Conservation (phyloP, 1,139 yeast species). For the Debaryomyces fabryi region DNA sequence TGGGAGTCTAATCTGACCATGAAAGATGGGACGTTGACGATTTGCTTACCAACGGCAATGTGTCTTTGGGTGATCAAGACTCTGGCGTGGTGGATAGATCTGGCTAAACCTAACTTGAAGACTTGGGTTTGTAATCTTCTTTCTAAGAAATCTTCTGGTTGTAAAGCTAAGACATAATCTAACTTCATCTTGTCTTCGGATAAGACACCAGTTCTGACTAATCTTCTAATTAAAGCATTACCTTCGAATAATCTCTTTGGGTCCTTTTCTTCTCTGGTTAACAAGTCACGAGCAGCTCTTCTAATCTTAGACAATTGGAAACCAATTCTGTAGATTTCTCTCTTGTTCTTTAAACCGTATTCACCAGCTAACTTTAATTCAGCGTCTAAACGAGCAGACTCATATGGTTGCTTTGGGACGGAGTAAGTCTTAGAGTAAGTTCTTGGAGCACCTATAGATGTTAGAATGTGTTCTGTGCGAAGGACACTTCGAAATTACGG, state of each 20-base stretch:
- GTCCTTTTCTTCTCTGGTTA: conserved; percentile 99
- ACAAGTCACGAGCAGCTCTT: conserved; percentile 99
- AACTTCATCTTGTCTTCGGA: conserved; percentile 99
- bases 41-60: conserved; percentile 99
- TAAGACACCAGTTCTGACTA: conserved; percentile 98
- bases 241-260: conserved; percentile 99
- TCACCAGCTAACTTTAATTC: conserved; percentile 99
- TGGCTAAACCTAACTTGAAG: conserved; percentile 99
- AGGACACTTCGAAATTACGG: background rate
- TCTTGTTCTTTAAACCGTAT: conserved; percentile 99
- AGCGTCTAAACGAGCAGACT: conserved; percentile 98
- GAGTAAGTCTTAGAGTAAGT: conserved; percentile 99
- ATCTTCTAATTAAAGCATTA: conserved; percentile 98
- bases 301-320: conserved; percentile 99
- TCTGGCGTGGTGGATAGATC: conserved; percentile 99
- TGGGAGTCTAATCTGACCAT: conserved; percentile 99
- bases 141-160: conserved; percentile 99
- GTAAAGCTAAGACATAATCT: conserved; percentile 99
- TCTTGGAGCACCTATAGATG: conserved; percentile 85
- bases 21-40: conserved; percentile 98
- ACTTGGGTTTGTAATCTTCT: conserved; percentile 99
- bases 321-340: conserved; percentile 98
- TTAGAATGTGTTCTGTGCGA: conserved; percentile 23
- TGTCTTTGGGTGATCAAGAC: conserved; percentile 98
- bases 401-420: conserved; percentile 99